These are phyloP conservation scores for Eimeria praecox DNA, from an alignment of 169 alveolate species.

Conservation along the genomic window DNA sequence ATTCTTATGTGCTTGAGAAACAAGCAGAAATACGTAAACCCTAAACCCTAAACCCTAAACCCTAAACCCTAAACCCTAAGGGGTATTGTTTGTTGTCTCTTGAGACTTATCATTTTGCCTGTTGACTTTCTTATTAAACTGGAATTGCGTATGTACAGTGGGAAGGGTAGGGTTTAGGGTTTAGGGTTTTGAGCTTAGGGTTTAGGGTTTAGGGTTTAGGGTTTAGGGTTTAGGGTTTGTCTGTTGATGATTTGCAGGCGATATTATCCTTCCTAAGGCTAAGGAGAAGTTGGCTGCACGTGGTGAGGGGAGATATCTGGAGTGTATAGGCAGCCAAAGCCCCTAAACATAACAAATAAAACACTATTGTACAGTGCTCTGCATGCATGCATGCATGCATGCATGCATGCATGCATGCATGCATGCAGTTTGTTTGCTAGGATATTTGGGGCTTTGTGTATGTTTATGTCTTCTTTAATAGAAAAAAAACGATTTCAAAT, in stretches of 20 bases:
- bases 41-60: constrained; percentile 39
- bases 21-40: constrained; percentile 24
- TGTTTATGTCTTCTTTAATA: no score
- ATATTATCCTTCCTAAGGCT: background rate
- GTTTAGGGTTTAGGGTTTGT: background rate
- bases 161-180: background rate
- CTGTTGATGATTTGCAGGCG: background rate
- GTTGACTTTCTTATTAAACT: background rate
- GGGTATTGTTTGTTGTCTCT: background rate
- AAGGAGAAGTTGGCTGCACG: background rate
- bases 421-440: no score
- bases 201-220: constrained; percentile 4
- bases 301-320: background rate
- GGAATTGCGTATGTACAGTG: background rate
- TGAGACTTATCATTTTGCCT: no score
- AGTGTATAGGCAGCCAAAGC: no score
- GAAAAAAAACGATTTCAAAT: no score
- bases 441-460: background rate
- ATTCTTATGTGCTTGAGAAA: background rate
- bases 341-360: no score
- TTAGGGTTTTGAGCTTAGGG: background rate
- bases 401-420: no score
- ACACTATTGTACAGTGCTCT: no score
- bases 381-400: no score
- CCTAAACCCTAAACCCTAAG: constrained; percentile 23